phyloP scores from a whole-genome alignment of 768 basidiomycete genomes.

The Neoboletus brunneissimus region DNA sequence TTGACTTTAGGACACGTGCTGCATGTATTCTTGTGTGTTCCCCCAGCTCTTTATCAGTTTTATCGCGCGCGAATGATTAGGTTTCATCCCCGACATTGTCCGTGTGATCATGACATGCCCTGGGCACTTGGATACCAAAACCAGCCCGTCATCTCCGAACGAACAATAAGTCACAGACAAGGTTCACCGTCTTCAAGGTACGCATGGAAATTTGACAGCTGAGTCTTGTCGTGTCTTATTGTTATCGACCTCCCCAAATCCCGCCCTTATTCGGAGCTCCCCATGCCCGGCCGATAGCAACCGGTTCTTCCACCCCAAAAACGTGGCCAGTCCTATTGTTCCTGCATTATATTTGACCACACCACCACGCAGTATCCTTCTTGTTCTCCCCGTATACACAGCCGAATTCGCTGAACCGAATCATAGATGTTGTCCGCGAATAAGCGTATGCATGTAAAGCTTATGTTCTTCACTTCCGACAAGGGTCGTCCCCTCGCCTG shows the following conservation, averaged over 20 bases:
- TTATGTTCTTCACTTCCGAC: conserved; percentile 19
- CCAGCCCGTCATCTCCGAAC: conserved; percentile 12
- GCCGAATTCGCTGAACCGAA: not conserved
- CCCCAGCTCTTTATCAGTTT: conserved; percentile 18
- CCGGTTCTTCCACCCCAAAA: conserved; percentile 12
- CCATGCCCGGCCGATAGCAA: not conserved
- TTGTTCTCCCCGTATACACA: conserved; percentile 12
- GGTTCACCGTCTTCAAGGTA: conserved; percentile 32
- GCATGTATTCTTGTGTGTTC: conserved; percentile 2
- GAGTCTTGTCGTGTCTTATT: conserved; percentile 13
- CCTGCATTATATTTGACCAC: conserved; percentile 11
- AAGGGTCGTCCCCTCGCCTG: conserved; percentile 11
- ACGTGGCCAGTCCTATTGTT: conserved; percentile 28
- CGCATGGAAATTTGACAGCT: conserved; percentile 22
- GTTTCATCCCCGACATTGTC: conserved; percentile 8
- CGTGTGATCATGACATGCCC: conserved; percentile 3
- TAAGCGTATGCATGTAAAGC: conserved; percentile 10
- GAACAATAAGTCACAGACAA: conserved; percentile 31
- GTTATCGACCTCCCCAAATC: conserved; percentile 8
- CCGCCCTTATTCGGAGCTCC: not conserved
- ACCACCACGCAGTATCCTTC: not conserved
- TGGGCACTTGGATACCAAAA: conserved; percentile 12
- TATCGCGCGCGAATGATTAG: conserved; percentile 12
- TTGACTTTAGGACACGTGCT: conserved; percentile 7
- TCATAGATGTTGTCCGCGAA: conserved; percentile 3